Evolutionary conservation across 2,329 filamentous ascomycete species (phyloP).

Genomic region (Lachnellula willkommii): DNA sequence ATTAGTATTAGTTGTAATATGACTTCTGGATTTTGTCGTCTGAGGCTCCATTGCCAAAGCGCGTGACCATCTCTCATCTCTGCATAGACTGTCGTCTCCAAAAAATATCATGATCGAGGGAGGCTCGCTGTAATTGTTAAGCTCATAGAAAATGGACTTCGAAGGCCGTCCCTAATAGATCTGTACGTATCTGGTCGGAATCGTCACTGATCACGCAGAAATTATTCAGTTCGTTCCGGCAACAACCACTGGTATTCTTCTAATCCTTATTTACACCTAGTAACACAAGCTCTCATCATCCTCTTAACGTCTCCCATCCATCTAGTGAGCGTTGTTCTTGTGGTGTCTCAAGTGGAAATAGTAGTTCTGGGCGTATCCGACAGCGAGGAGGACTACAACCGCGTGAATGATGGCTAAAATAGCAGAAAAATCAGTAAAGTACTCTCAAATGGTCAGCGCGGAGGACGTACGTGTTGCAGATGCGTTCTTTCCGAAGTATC

Average conservation of each 20-base stretch:
- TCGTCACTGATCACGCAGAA: not conserved
- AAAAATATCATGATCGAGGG: no score
- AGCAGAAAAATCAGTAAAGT: conserved; percentile 21
- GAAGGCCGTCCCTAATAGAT: no score
- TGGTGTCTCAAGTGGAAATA: conserved; percentile 99
- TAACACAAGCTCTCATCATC: conserved; percentile 16
- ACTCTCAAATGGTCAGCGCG: conserved; percentile 7
- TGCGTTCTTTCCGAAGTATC: conserved; percentile 94
- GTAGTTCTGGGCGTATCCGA: conserved; percentile 98
- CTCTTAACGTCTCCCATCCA: conserved; percentile 1
- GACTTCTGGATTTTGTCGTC: no score
- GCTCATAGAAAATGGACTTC: no score
- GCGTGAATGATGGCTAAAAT: conserved; percentile 77
- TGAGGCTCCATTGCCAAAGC: no score
- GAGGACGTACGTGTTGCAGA: conserved; percentile 74
- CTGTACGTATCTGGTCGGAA: not conserved
- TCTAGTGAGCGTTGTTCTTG: conserved; percentile 99
- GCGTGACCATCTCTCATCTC: no score
- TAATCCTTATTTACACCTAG: conserved; percentile 30
- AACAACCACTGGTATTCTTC: conserved; percentile 17
- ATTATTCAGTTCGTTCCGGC: not conserved
- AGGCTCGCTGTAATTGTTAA: no score
- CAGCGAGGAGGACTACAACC: conserved; percentile 67
- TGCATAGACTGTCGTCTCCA: no score
- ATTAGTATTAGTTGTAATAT: no score